These are phyloP conservation scores for Zychaea mexicana DNA, from an alignment of 371 early-diverging fungal genomes.

Conservation along the genomic window DNA sequence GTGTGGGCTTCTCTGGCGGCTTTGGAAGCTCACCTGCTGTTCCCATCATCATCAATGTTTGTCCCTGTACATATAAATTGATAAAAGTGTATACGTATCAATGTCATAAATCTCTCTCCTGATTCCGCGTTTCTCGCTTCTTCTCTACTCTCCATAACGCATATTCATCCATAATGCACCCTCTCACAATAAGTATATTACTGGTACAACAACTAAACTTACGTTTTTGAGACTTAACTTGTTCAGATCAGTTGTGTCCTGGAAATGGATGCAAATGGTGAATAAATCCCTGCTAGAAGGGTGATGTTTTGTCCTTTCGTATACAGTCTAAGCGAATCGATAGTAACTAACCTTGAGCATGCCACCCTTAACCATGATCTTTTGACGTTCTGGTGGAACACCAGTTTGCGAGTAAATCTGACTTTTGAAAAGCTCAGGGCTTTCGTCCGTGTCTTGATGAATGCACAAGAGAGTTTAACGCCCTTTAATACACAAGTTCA, in stretches of 20 bases:
- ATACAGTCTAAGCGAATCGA: background rate
- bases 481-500: no score
- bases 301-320: no score
- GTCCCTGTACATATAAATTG: slow-evolving; percentile 42
- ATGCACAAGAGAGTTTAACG: no score
- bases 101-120: background rate
- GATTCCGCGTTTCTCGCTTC: background rate
- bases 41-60: slow-evolving; percentile 92
- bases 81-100: background rate
- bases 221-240: slow-evolving; percentile 70
- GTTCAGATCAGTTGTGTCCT: slow-evolving; percentile 79
- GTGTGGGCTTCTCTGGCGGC: slow-evolving; percentile 65
- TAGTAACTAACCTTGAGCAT: slow-evolving; percentile 75
- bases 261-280: background rate
- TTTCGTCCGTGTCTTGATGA: slow-evolving; percentile 64
- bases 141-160: background rate
- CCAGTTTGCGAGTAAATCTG: slow-evolving; percentile 93
- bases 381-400: slow-evolving; percentile 93
- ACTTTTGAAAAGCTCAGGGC: slow-evolving; percentile 83
- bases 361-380: slow-evolving; percentile 94
- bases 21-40: slow-evolving; percentile 89
- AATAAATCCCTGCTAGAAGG: no score
- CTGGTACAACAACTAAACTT: no score
- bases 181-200: no score
- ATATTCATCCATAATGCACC: no score